phyloP scores from a whole-genome alignment of 2,329 filamentous ascomycete genomes.

The Epichloe festucae region DNA sequence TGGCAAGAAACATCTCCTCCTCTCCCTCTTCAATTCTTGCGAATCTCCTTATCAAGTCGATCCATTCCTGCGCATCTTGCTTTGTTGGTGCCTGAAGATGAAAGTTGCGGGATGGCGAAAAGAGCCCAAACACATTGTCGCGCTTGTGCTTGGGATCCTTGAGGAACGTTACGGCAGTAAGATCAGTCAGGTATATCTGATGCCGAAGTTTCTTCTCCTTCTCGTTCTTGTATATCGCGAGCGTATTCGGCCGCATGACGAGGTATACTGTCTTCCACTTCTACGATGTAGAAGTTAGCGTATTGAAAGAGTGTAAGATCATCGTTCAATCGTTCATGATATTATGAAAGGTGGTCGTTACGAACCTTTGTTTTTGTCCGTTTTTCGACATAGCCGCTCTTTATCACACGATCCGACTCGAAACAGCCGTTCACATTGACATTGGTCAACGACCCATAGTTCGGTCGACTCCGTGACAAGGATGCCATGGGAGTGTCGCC shows the following conservation, averaged over 20 bases:
- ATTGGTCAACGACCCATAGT: constrained; percentile 59
- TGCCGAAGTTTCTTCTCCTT: constrained; percentile 82
- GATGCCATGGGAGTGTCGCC: constrained; percentile 10
- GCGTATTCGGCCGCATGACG: constrained; percentile 76
- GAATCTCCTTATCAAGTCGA: constrained; percentile 63
- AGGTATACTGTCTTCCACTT: constrained; percentile 85
- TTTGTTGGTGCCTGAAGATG: constrained; percentile 68
- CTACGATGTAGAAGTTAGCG: constrained; percentile 27
- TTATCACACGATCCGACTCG: constrained; percentile 88
- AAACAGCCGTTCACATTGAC: constrained; percentile 94
- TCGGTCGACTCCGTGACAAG: constrained; percentile 16
- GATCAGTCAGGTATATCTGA: constrained; percentile 75
- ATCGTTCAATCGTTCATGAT: not conserved
- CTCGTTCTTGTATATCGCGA: constrained; percentile 87
- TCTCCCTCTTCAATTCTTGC: constrained; percentile 82
- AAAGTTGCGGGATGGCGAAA: constrained; percentile 81
- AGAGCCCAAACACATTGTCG: constrained; percentile 81
- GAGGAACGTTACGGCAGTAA: constrained; percentile 80
- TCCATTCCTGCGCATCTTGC: constrained; percentile 75
- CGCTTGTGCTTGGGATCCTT: constrained; percentile 81
- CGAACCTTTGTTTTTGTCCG: constrained; percentile 84
- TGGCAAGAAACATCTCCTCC: constrained; percentile 65
- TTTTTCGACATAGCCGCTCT: constrained; percentile 75
- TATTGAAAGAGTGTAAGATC: constrained; percentile 3
- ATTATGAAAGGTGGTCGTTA: not conserved